phyloP scores from a whole-genome alignment of 129 eudicot species.

The Apium graveolens region DNA sequence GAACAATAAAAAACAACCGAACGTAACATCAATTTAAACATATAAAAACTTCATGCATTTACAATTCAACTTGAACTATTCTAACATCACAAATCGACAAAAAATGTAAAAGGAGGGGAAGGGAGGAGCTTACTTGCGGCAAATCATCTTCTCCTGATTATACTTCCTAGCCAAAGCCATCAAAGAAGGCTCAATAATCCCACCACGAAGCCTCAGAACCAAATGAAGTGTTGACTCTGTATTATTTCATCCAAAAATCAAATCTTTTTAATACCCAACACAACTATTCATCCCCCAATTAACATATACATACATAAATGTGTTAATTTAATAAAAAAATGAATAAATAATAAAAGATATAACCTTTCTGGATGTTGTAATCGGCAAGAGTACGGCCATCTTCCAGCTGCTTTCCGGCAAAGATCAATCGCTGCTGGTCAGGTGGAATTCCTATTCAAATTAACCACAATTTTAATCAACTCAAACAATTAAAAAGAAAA shows the following conservation, averaged over 20 bases:
- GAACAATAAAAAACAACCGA: too few relatives aligned
- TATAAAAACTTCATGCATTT: background rate
- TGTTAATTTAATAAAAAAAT: background rate
- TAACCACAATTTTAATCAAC: background rate
- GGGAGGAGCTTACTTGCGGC: constrained; percentile 58
- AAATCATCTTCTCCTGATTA: constrained; percentile 57
- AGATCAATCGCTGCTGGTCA: constrained; percentile 49
- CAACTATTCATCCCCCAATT: background rate
- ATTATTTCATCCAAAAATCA: background rate
- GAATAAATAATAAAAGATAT: too few relatives aligned
- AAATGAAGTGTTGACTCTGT: constrained; percentile 57
- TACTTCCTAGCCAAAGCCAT: constrained; percentile 63
- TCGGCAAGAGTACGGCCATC: constrained; percentile 66
- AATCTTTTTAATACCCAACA: background rate
- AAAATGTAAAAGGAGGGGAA: background rate
- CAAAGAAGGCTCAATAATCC: constrained; percentile 58
- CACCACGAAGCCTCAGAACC: constrained; percentile 67
- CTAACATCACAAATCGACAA: background rate
- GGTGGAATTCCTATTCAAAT: constrained; percentile 48
- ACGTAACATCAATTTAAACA: too few relatives aligned
- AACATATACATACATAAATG: background rate
- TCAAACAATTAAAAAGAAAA: background rate
- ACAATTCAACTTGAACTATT: too few relatives aligned
- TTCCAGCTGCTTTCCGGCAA: constrained; percentile 56
- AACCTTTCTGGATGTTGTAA: constrained; percentile 59